Evolutionary conservation across 1,139 yeast genomes (phyloP), one percentile per base, ranked within the genome.

Genomic region (Debaryomycetaceae sp.): DNA sequence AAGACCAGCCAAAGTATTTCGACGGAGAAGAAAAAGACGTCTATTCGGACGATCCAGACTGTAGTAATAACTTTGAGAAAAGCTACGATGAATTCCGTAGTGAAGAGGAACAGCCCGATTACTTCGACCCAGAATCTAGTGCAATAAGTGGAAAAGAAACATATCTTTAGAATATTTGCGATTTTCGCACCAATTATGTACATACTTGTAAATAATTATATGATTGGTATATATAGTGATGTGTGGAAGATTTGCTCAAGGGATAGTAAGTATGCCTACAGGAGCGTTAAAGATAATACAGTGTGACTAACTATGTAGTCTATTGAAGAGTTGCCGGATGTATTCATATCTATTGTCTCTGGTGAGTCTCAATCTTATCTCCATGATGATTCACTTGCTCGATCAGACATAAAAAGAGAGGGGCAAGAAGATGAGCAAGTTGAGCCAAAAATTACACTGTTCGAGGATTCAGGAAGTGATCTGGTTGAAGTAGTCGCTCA

Each of bases 211-310:
- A 27, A 27, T 27, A 27, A 8, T 27, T 27, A 27, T 27, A 8
- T 8, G 31, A 8, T 27, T 27, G 31, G 4, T 8, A 27, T 27
- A 27, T 4, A 27, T 8, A 6, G 41, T 5, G 34, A 72, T 73
- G 78, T 73, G 78, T 59, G 78, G 78, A 6, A 51, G 78, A n/a
- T 73, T 65, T 50, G 72, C 78, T 3, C 53, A 70, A 41, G 74
- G 72, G 37, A 58, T 69, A 17, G 77, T 71, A 67, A 31, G 39
- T 31, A 34, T 34, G 24, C 34, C 6, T 34, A 23, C 6, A 17
- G 20, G 20, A 17, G 9, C 23, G 29, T n/a, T n/a, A 24, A 6
- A 23, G 6, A 6, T 27, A 22, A n/a, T 17, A 23, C 14, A 14
- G 27, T 6, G n/a, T 23, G 11, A 38, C 45, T 53, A 52, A 51